Evolutionary conservation across 1,139 yeast species (phyloP), one percentile per base, ranked within the genome.

Genomic region (Protomyces arabidopsidicola): DNA sequence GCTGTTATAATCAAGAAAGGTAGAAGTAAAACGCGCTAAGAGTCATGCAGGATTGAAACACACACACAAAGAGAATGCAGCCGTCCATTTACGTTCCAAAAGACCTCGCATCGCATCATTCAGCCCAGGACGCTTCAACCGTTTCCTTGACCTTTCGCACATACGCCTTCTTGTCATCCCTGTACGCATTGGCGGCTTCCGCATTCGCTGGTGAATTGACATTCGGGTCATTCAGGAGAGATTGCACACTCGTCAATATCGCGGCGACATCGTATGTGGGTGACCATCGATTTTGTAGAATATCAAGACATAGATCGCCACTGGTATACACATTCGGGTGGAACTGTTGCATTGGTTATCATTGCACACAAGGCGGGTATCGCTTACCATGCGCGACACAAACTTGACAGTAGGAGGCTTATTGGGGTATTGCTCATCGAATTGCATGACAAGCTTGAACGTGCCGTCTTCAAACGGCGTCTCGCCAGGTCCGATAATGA

Each of bases 191-290:
- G 1, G 98, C 97, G 2, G 98, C 98, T 75, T 95, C 99, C 6
- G 90, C 98, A 72, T 93, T 95, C 0, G 99, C 99, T 2, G 99
- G 99, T 34, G 96, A 88, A 65, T 90, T 85, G 64, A 93, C 95
- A 75, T 93, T 93, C 10, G 99, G 99, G 74, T 93, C 99, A 74
- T 93, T 93, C 69, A 93, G 79, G 67, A 93, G 81, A 67, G 95
- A 72, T 66, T 77, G 80, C 65, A 87, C 82, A 48, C 97, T 88
- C 1, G 98, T 93, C 70, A 93, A 79, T 64, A 93, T 93, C 35
- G 97, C 90, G n/a, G 97, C 91, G 51, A 93, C 99, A 73, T 95
- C 98, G 73, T 93, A 95, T 0, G 98, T 95, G 16, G 99, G 99
- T 24, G 96, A 88, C 99, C 99, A 93, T 73, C 98, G 81, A 77